Evolutionary conservation across 2,329 filamentous ascomycete genomes (phyloP).

Genomic region (Colletotrichum liaoningense): DNA sequence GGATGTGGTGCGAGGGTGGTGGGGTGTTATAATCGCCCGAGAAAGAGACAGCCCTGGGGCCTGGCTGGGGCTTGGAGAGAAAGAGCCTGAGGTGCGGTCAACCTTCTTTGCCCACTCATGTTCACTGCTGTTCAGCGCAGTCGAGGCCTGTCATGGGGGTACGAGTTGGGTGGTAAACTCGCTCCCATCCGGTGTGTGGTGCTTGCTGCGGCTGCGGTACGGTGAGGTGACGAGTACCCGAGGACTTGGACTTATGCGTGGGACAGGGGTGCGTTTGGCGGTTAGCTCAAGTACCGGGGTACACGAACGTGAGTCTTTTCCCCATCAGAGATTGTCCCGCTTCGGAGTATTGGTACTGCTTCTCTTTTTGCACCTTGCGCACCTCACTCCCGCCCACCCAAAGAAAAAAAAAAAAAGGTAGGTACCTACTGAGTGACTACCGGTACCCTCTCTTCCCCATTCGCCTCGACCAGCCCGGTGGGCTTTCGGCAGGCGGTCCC

Average conservation of each 20-base stretch:
- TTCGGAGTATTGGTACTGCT: not conserved
- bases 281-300: not conserved
- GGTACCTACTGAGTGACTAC: not conserved
- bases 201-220: slow-evolving; percentile 13
- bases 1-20: slow-evolving; percentile 56
- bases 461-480: slow-evolving; percentile 8
- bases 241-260: not conserved
- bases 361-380: not conserved
- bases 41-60: slow-evolving; percentile 24
- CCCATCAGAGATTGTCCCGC: not conserved
- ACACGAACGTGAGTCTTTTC: not conserved
- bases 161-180: not conserved
- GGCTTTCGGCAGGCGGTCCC: slow-evolving; percentile 4
- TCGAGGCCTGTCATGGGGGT: not conserved
- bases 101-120: not conserved
- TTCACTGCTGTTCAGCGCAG: slow-evolving; percentile 1
- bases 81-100: not conserved
- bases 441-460: not conserved
- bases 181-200: not conserved
- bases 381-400: not conserved
- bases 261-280: not conserved
- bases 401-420: not conserved
- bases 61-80: not conserved
- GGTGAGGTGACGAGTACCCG: not conserved
- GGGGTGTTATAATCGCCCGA: slow-evolving; percentile 56